phyloP scores from a whole-genome alignment of 345 rosid genomes.

The Sisymbrium irio region DNA sequence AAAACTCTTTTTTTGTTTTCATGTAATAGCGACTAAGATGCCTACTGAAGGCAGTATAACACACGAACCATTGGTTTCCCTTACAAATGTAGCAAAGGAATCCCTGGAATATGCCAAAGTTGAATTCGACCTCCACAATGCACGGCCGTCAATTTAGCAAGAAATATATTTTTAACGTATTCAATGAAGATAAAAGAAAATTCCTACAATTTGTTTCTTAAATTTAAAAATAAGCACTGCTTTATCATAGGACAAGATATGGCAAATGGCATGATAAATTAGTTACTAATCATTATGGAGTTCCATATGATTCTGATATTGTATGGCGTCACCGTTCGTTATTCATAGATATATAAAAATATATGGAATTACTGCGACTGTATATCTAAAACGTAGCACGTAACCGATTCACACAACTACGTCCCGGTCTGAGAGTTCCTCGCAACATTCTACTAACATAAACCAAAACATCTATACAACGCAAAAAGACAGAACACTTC shows the following conservation, averaged over 20 bases:
- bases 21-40: not conserved
- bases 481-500: not conserved
- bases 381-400: not conserved
- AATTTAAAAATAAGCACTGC: not conserved
- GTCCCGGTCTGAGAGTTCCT: not conserved
- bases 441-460: constrained; percentile 6
- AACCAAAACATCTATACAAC: constrained; percentile 16
- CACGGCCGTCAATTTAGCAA: constrained; percentile 9
- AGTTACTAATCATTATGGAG: not conserved
- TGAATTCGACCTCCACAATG: constrained; percentile 26
- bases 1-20: not conserved
- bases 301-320: not conserved
- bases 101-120: constrained; percentile 2
- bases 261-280: not conserved
- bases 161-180: not conserved
- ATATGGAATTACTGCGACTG: not conserved
- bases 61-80: not conserved
- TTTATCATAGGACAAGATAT: not conserved
- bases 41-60: not conserved
- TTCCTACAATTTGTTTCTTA: not conserved
- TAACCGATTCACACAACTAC: not conserved
- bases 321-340: not conserved
- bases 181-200: not conserved
- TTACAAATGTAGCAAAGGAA: not conserved
- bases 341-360: not conserved